A percentile compares a stretch with the other conserved stretches of the same genome.
Evolutionary conservation across 305 asterid species (phyloP).

Genomic region (Withania somnifera): DNA sequence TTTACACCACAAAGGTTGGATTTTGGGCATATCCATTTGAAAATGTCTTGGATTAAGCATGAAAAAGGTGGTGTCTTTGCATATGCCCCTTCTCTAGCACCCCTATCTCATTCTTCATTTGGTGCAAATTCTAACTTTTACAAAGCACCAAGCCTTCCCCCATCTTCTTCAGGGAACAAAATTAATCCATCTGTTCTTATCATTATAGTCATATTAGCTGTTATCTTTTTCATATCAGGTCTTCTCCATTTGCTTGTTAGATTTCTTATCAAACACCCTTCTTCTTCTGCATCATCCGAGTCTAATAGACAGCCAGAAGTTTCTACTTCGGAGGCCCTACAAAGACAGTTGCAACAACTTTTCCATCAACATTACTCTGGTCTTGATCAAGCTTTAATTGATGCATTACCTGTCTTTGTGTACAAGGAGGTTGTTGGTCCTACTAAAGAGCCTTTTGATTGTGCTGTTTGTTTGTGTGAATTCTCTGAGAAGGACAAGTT

Average conservation of each 20-base stretch:
- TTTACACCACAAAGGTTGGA: slow-evolving; percentile 19
- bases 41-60: slow-evolving; percentile 28
- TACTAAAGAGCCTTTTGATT: slow-evolving; percentile 40
- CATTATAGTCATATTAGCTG: slow-evolving; percentile 33
- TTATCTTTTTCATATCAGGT: slow-evolving; percentile 60
- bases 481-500: slow-evolving; percentile 34
- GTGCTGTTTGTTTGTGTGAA: slow-evolving; percentile 56
- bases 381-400: slow-evolving; percentile 50
- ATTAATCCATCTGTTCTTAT: slow-evolving; percentile 36
- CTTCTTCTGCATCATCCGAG: slow-evolving; percentile 14
- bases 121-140: slow-evolving; percentile 24
- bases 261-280: slow-evolving; percentile 36
- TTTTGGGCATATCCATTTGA: slow-evolving; percentile 25
- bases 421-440: slow-evolving; percentile 35
- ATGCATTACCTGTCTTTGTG: slow-evolving; percentile 37
- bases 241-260: slow-evolving; percentile 66
- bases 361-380: slow-evolving; percentile 48
- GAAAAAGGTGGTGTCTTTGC: slow-evolving; percentile 23
- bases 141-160: slow-evolving; percentile 32
- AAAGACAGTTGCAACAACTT: slow-evolving; percentile 59
- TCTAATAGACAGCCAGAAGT: slow-evolving; percentile 32
- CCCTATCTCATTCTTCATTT: slow-evolving; percentile 21
- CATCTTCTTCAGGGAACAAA: slow-evolving; percentile 41
- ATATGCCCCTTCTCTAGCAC: slow-evolving; percentile 26
- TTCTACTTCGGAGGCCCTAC: slow-evolving; percentile 35